Base-by-base conservation (phyloP, 1,139 yeast species). In the Kodamaea alishanica region DNA sequence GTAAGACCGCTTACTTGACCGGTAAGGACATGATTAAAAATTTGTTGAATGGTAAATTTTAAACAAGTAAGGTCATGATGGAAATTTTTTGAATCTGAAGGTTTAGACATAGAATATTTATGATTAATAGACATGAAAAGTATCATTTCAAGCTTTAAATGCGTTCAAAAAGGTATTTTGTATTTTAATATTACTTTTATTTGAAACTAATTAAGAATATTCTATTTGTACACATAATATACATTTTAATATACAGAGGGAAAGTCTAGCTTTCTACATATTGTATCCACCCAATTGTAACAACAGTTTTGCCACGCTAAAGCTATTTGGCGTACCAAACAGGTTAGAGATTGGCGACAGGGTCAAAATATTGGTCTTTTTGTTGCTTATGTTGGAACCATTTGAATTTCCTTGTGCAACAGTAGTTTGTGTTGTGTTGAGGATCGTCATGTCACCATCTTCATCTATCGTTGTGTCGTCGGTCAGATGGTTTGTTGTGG, bases 21-120 rank as follows among this genome's bases (percentile, higher is more conserved):
- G 97, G 77, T 23, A 71, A 65, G 51, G 90, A 87, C 54, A 94
- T 90, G 92, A 50, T 72, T 32, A 72, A 67, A 54, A 83, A 88
- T 62, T 67, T 88, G 54, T 49, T 82, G 34, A 60, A 61, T 30
- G 92, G 90, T 22, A 88, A 88, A 63, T 73, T 86, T 49, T 85
- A 67, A 42, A 15, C 10, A 30, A 7, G 7, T 10, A 26, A 28
- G 8, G 9, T 23, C 23, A 11, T 12, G 27, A n/a, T 32, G 9
- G 12, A 12, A 24, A 32, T 32, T 20, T 32, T 15, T 15, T 15
- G 10, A 26, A n/a, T 26, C 10, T 3, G 2, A 26, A 26, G 10
- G 3, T 26, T 10, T 26, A 26, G 10, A 26, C 4, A 26, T n/a
- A n/a, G 10, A 9, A 26, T 26, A 26, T 26, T n/a, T 26, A 26